Conservation (phyloP, 345 rosid species). For the Boechera retrofracta region DNA sequence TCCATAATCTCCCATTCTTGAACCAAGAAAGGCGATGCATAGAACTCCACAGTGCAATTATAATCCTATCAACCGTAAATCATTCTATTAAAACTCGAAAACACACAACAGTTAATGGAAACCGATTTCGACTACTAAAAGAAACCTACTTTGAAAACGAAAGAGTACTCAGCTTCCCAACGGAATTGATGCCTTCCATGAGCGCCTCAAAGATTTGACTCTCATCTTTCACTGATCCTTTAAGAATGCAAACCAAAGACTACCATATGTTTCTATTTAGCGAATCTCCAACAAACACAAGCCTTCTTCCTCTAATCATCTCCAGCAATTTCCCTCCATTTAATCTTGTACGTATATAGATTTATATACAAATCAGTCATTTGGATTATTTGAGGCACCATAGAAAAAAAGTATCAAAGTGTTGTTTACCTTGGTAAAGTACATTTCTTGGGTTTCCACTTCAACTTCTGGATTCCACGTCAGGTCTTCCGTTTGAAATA, state of each 20-base stretch:
- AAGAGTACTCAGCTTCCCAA: slow-evolving; percentile 87
- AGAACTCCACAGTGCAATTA: slow-evolving; percentile 76
- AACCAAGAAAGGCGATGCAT: slow-evolving; percentile 90
- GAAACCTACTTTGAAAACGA: slow-evolving; percentile 74
- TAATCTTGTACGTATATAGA: slow-evolving; percentile 53
- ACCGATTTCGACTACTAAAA: not conserved
- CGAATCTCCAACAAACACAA: slow-evolving; percentile 92
- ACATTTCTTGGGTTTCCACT: slow-evolving; percentile 93
- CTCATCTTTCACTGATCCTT: slow-evolving; percentile 61
- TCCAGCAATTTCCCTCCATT: slow-evolving; percentile 67
- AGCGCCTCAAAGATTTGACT: slow-evolving; percentile 72
- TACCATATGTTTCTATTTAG: slow-evolving; percentile 98
- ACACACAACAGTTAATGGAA: not conserved
- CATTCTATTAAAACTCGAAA: not conserved
- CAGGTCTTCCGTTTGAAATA: slow-evolving; percentile 79
- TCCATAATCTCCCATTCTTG: slow-evolving; percentile 82
- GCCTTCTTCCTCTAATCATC: slow-evolving; percentile 81
- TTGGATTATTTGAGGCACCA: not conserved
- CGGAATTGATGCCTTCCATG: slow-evolving; percentile 74
- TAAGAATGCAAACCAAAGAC: slow-evolving; percentile 88
- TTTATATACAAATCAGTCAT: not conserved
- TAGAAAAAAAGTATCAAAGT: not conserved
- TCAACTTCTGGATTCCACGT: slow-evolving; percentile 68
- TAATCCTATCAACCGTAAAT: slow-evolving; percentile 62
- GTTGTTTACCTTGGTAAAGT: slow-evolving; percentile 68